Evolutionary conservation across 495 filamentous ascomycete species (phyloP).

Genomic region (Emericellopsis terricola): DNA sequence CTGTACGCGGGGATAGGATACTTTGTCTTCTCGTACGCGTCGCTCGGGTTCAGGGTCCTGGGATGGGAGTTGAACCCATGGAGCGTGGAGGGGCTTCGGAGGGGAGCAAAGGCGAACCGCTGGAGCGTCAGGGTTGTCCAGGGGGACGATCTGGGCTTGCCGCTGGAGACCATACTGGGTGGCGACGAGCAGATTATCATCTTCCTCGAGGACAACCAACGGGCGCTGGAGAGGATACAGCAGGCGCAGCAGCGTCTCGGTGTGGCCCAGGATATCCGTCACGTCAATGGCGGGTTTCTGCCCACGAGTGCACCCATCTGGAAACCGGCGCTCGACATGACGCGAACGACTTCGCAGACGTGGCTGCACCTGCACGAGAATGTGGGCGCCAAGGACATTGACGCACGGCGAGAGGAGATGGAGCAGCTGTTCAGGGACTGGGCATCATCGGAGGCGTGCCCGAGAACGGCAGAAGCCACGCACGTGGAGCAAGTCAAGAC

Average conservation of each 20-base stretch:
- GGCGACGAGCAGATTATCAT: conserved; percentile 34
- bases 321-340: conserved; percentile 40
- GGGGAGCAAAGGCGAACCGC: conserved; percentile 50
- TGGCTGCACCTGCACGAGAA: conserved; percentile 87
- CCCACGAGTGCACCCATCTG: conserved; percentile 51
- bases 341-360: conserved; percentile 15
- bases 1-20: conserved; percentile 89
- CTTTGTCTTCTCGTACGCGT: conserved; percentile 66
- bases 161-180: conserved; percentile 7
- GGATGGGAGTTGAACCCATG: conserved; percentile 84
- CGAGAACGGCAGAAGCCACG: conserved; percentile 35
- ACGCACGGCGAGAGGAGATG: conserved; percentile 30
- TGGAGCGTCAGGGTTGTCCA: conserved; percentile 38
- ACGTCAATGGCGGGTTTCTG: conserved; percentile 71
- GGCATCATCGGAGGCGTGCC: conserved; percentile 7
- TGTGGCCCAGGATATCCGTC: conserved; percentile 22
- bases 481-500: conserved; percentile 77
- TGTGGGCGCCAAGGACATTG: conserved; percentile 44
- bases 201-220: conserved; percentile 51
- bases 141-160: conserved; percentile 11
- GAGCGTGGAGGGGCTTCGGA: conserved; percentile 63
- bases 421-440: conserved; percentile 17
- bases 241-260: conserved; percentile 5
- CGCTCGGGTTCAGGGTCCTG: conserved; percentile 54
- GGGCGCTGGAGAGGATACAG: conserved; percentile 30